These are phyloP conservation scores for Diutina pseudorugosa DNA, from an alignment of 1,139 yeast genomes.

Conservation along the genomic window DNA sequence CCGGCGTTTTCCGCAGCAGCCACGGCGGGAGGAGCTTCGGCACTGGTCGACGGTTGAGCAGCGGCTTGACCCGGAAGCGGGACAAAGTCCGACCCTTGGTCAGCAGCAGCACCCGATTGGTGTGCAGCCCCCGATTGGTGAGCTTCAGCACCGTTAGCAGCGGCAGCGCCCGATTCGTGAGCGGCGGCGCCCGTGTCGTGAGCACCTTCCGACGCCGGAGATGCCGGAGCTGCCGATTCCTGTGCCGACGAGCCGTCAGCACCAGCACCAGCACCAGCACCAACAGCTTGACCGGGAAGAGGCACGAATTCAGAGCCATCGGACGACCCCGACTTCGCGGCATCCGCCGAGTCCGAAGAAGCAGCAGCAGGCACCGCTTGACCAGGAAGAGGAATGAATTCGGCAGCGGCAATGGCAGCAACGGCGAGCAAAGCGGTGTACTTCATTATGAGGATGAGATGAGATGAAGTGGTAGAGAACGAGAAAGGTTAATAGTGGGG, in stretches of 20 bases:
- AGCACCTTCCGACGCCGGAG: too few species aligned
- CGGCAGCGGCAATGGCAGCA: constrained; percentile 3
- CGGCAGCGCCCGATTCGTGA: not conserved
- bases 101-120: not conserved
- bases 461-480: too few species aligned
- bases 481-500: too few species aligned
- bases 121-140: too few species aligned
- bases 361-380: not conserved
- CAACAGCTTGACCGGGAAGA: not conserved
- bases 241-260: too few species aligned
- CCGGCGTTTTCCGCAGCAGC: not conserved
- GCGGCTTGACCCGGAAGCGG: not conserved
- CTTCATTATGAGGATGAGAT: not conserved
- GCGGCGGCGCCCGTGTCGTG: not conserved
- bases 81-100: not conserved
- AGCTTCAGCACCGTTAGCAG: not conserved
- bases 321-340: not conserved
- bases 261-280: too few species aligned
- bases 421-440: not conserved
- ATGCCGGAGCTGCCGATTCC: too few species aligned
- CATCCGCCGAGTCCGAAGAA: not conserved
- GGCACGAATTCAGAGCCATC: not conserved
- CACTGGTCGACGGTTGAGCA: not conserved
- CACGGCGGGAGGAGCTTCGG: not conserved
- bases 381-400: constrained; percentile 1